Conservation (phyloP, 2,329 filamentous ascomycete species). For the Aspergillus sp. region DNA sequence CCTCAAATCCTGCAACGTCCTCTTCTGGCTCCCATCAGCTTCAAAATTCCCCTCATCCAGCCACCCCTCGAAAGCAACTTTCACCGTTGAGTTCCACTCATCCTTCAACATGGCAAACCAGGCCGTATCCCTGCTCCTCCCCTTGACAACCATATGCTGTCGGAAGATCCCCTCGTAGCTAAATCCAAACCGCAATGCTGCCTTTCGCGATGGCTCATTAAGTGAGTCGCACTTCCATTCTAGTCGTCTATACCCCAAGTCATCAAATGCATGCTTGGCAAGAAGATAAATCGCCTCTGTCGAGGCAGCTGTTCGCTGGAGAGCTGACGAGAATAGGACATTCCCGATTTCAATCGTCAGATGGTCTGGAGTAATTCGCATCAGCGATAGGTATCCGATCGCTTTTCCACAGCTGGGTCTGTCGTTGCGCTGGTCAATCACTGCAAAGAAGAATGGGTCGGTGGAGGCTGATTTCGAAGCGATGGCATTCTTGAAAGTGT, state of each 20-base stretch:
- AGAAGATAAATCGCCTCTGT: conserved; percentile 58
- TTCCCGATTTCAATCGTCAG: conserved; percentile 55
- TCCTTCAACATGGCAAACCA: conserved; percentile 57
- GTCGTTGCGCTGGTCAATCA: conserved; percentile 32
- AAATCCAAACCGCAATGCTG: conserved; percentile 57
- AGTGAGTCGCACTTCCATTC: conserved; percentile 62
- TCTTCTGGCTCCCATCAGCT: conserved; percentile 47
- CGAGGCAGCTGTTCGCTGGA: conserved; percentile 52
- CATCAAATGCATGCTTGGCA: conserved; percentile 50
- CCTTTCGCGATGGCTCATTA: conserved; percentile 51
- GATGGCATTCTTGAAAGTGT: conserved; percentile 25
- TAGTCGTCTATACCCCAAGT: conserved; percentile 51
- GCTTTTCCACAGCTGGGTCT: conserved; percentile 24
- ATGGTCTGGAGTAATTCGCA: conserved; percentile 47
- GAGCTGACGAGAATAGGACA: conserved; percentile 46
- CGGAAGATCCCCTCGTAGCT: conserved; percentile 56
- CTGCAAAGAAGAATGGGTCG: conserved; percentile 42
- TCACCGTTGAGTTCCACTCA: conserved; percentile 59
- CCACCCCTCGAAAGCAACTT: conserved; percentile 51
- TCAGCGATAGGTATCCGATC: conserved; percentile 38
- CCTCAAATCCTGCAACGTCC: conserved; percentile 37
- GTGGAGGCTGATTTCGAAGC: conserved; percentile 15
- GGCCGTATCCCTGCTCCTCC: conserved; percentile 53
- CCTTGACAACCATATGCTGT: conserved; percentile 58
- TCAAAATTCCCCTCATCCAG: conserved; percentile 54